A percentile compares a stretch with the other conserved stretches of the same genome.
These are phyloP conservation scores for Phytophthora europaea DNA, from an alignment of 352 stramenopile species.

Conservation along the genomic window DNA sequence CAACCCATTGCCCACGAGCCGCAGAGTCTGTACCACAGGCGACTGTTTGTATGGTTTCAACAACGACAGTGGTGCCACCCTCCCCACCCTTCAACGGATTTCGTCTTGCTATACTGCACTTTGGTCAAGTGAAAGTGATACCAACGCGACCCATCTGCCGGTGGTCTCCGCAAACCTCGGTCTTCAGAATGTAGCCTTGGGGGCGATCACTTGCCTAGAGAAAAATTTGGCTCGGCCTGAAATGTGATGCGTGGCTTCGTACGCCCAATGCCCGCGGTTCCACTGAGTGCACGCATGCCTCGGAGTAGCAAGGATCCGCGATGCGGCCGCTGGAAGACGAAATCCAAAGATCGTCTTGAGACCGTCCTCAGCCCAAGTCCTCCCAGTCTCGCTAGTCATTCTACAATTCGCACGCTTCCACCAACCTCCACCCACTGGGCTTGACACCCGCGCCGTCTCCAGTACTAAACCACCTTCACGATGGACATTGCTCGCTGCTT, in stretches of 20 bases:
- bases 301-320: not conserved
- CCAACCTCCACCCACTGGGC: slow-evolving; percentile 7
- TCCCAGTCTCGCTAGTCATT: slow-evolving; percentile 19
- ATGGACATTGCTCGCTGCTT: slow-evolving; percentile 24
- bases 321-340: not conserved
- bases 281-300: not conserved
- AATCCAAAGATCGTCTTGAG: not conserved
- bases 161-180: slow-evolving; percentile 1
- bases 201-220: not conserved
- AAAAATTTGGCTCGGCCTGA: not conserved
- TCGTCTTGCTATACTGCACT: slow-evolving; percentile 3
- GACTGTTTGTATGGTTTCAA: not conserved
- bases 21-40: slow-evolving; percentile 6
- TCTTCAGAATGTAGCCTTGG: slow-evolving; percentile 16
- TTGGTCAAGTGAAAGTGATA: slow-evolving; percentile 9
- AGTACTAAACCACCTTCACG: slow-evolving; percentile 16
- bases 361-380: not conserved
- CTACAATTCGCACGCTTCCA: slow-evolving; percentile 36
- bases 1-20: slow-evolving; percentile 2
- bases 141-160: slow-evolving; percentile 7
- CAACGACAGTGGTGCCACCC: not conserved
- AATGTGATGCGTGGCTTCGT: not conserved
- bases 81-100: slow-evolving; percentile 13
- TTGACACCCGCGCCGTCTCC: not conserved
- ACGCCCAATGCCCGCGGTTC: not conserved